Evolutionary conservation across 805 yeast species (phyloP).

Genomic region (Saturnispora saitoi): DNA sequence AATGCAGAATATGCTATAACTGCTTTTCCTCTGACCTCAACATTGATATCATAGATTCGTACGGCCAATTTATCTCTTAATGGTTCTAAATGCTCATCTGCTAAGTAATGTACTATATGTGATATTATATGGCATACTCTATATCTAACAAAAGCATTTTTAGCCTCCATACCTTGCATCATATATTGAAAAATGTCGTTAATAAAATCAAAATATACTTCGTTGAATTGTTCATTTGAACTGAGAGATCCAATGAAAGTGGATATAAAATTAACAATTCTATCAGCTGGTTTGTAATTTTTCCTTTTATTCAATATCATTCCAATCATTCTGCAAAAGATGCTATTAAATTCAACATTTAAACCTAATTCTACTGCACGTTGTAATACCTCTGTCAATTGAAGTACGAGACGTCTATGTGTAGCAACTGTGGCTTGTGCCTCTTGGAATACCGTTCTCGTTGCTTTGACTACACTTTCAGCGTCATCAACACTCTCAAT

Average conservation of each 20-base stretch:
- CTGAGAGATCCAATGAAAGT: constrained; percentile 37
- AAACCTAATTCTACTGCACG: constrained; percentile 44
- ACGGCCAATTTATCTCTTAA: constrained; percentile 52
- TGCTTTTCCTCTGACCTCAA: constrained; percentile 75
- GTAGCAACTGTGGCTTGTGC: constrained; percentile 69
- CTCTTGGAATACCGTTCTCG: constrained; percentile 68
- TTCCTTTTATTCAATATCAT: constrained; percentile 60
- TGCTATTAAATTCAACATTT: constrained; percentile 50
- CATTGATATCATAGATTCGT: constrained; percentile 68
- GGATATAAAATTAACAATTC: constrained; percentile 61
- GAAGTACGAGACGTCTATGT: constrained; percentile 64
- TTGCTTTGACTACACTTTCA: constrained; percentile 34
- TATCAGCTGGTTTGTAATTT: constrained; percentile 63
- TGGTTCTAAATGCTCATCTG: constrained; percentile 57
- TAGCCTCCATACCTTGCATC: constrained; percentile 70
- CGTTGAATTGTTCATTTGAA: constrained; percentile 26
- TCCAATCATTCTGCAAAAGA: constrained; percentile 54
- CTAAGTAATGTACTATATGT: constrained; percentile 60
- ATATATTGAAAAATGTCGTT: constrained; percentile 57
- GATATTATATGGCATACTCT: constrained; percentile 72
- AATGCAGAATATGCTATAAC: constrained; percentile 70
- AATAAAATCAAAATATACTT: constrained; percentile 42
- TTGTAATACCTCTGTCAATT: constrained; percentile 49
- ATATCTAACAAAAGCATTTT: constrained; percentile 68
- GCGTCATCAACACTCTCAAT: background rate